Base-by-base conservation (phyloP, 306 rosid species). In the Casuarina cunninghamiana region DNA sequence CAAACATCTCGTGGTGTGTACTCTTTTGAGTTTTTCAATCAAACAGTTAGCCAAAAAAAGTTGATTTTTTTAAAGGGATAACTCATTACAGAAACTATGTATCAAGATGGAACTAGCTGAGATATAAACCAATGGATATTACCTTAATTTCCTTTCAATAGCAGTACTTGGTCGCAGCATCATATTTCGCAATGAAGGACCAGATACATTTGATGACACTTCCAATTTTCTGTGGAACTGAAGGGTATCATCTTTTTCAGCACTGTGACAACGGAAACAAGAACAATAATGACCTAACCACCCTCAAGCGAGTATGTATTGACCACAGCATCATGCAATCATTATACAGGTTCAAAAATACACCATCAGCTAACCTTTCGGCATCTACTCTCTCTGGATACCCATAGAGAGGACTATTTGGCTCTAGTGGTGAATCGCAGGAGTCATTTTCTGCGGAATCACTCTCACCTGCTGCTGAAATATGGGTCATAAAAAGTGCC, bases 391-490 rank as follows among this genome's bases (percentile, higher is more conserved):
- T 90, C 79, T 96, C 99, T 38, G 99, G 82, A 58, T 91, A 84
- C 73, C 98, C 97, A 88, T 85, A 96, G 67, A 96, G 88, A 80
- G 99, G 99, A 81, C 98, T 96, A 78, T 96, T 96, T n/a, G 99
- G 99, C 82, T 96, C 99, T 62, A 96, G 79, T 7, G 99, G 98
- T 5, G 99, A 96, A 85, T 96, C 99, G 83, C 99, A 96, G n/a
- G 99, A 96, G 75, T 96, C 99, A 67, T 96, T 93, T 87, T 96
- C 99, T 5, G 99, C 99, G 66, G 98, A 93, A 87, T 96, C 99
- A 79, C 99, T 96, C 85, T 96, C 99, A 75, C 97, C 99, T n/a
- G 94, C 99, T 10, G 92, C 91, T 10, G 97, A 88, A 80, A 96
- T 79, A 88, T 93, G 99, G 63, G 91, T 87, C 99, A 96, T 90